Evolutionary conservation across 192 early-diverging fungal species (phyloP).

Genomic region (Coemansia sp.): DNA sequence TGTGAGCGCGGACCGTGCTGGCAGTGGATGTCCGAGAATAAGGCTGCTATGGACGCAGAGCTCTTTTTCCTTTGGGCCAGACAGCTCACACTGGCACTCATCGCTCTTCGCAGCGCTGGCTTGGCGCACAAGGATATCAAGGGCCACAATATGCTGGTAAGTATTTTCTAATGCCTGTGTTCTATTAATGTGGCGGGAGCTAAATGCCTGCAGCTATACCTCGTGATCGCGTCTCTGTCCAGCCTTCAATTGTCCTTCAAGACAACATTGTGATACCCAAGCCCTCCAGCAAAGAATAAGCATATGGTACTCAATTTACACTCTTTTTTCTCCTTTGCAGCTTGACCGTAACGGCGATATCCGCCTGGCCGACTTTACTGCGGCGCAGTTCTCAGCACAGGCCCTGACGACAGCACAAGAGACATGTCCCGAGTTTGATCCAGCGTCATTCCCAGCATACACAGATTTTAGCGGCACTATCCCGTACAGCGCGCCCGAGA

Average conservation of each 20-base stretch:
- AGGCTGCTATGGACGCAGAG: slow-evolving; percentile 42
- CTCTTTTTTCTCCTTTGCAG: slow-evolving; percentile 21
- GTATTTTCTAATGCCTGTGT: background rate
- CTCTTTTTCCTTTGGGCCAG: slow-evolving; percentile 60
- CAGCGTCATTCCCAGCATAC: slow-evolving; percentile 37
- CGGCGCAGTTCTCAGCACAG: slow-evolving; percentile 40
- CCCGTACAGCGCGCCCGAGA: slow-evolving; percentile 62
- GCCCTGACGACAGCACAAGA: slow-evolving; percentile 26
- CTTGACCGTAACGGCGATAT: slow-evolving; percentile 39
- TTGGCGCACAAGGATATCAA: slow-evolving; percentile 65
- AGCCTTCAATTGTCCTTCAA: slow-evolving; percentile 2
- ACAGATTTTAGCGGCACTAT: slow-evolving; percentile 58
- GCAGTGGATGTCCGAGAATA: slow-evolving; percentile 59
- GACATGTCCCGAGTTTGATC: slow-evolving; percentile 31
- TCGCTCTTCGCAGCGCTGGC: slow-evolving; percentile 54
- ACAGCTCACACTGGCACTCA: slow-evolving; percentile 59
- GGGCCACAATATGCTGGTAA: slow-evolving; percentile 62
- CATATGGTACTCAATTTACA: background rate
- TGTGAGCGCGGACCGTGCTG: slow-evolving; percentile 60
- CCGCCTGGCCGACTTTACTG: slow-evolving; percentile 57
- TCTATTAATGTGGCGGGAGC: slow-evolving; percentile 7
- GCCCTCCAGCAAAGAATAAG: no score
- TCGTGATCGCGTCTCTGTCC: background rate
- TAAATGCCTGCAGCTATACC: slow-evolving; percentile 7
- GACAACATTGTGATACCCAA: background rate